Evolutionary conservation across 441 rosid species (phyloP).

Genomic region (Dalechampia spathulata): DNA sequence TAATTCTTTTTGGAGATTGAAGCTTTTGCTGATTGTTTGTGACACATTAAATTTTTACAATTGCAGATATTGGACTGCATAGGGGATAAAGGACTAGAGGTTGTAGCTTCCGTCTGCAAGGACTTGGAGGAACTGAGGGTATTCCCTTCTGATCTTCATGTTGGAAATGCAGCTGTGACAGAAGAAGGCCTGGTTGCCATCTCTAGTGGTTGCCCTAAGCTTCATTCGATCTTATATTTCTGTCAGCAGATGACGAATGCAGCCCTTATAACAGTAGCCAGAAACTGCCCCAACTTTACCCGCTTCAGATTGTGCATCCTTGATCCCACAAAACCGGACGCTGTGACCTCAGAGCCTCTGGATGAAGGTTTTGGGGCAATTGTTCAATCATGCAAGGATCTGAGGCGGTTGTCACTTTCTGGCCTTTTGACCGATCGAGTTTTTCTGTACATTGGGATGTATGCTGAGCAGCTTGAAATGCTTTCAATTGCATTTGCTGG

Average conservation of each 20-base stretch:
- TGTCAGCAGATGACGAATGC: constrained; percentile 95
- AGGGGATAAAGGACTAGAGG: constrained; percentile 76
- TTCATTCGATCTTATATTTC: constrained; percentile 78
- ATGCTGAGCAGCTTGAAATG: constrained; percentile 81
- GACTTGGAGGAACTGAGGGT: constrained; percentile 85
- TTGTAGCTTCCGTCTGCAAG: constrained; percentile 76
- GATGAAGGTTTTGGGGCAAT: constrained; percentile 98
- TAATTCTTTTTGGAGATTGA: neutral
- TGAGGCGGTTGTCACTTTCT: constrained; percentile 63
- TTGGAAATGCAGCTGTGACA: constrained; percentile 61
- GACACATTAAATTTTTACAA: constrained; percentile 1
- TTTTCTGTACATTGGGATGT: constrained; percentile 74
- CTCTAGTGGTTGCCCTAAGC: constrained; percentile 79
- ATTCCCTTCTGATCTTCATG: constrained; percentile 67
- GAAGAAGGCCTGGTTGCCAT: constrained; percentile 85
- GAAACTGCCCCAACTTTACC: constrained; percentile 67
- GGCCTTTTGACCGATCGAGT: constrained; percentile 77
- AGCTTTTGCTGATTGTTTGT: neutral
- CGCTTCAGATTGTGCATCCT: constrained; percentile 79
- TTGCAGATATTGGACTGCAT: constrained; percentile 85
- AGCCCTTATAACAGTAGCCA: constrained; percentile 79
- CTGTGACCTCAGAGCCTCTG: constrained; percentile 55
- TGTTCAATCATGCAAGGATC: constrained; percentile 61
- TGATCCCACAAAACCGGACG: constrained; percentile 72
- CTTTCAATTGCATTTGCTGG: constrained; percentile 94